A percentile compares a stretch with the other conserved stretches of the same genome.
Evolutionary conservation across 495 filamentous ascomycete genomes (phyloP).

Genomic region (Tuber borchii): DNA sequence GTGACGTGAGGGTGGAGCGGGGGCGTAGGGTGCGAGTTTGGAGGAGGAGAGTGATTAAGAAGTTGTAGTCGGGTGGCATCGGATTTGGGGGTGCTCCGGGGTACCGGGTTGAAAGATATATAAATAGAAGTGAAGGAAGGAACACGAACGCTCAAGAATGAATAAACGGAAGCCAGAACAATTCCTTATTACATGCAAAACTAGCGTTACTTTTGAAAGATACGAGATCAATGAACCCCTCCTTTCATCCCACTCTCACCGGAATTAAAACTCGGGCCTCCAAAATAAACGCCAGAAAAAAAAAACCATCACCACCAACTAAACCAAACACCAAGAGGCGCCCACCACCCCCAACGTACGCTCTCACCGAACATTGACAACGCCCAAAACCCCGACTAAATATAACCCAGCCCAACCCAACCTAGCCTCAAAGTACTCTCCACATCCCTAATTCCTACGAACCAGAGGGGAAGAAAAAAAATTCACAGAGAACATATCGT

Average conservation of each 20-base stretch:
- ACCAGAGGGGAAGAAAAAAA: neutral
- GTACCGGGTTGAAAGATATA: neutral
- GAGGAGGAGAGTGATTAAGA: no score
- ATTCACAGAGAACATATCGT: conserved; percentile 5
- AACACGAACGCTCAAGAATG: neutral
- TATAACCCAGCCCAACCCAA: conserved; percentile 4
- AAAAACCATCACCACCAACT: conserved; percentile 10
- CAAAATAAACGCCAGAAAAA: conserved; percentile 17
- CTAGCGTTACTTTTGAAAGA: neutral
- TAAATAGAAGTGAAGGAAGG: neutral
- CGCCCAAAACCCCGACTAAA: conserved; percentile 11
- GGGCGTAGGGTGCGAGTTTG: neutral
- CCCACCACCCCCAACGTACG: conserved; percentile 22
- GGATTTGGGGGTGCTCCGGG: neutral
- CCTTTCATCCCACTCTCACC: neutral
- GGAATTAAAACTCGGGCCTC: neutral
- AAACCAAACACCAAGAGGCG: conserved; percentile 9
- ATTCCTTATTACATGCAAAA: neutral
- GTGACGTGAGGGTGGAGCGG: neutral
- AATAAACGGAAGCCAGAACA: neutral
- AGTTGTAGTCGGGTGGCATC: neutral
- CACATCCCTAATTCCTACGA: conserved; percentile 14
- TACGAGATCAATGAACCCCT: neutral
- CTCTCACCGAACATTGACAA: conserved; percentile 40
- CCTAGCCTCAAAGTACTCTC: conserved; percentile 5